Evolutionary conservation across 176 grass and related monocot species (phyloP).

Genomic region (Eragrostis nindensis): DNA sequence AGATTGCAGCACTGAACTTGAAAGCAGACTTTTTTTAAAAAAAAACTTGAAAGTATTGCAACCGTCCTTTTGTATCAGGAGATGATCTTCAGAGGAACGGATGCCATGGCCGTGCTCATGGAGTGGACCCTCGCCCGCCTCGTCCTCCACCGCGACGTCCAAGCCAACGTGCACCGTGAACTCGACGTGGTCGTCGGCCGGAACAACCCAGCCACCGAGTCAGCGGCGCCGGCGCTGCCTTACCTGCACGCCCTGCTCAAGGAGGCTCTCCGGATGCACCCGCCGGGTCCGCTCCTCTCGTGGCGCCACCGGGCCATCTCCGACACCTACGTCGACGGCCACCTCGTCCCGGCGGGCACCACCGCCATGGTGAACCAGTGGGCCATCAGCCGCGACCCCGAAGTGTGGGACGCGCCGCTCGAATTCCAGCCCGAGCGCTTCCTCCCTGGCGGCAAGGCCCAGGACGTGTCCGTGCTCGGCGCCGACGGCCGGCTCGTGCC

Average conservation of each 20-base stretch:
- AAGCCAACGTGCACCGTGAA: constrained; percentile 62
- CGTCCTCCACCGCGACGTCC: constrained; percentile 71
- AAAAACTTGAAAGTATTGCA: background rate
- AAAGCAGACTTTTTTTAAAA: too few relatives aligned
- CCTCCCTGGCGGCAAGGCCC: constrained; percentile 45
- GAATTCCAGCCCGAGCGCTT: constrained; percentile 74
- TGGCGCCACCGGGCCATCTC: constrained; percentile 67
- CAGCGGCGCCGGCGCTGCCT: constrained; percentile 46
- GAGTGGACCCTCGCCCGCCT: constrained; percentile 78
- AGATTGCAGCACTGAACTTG: background rate
- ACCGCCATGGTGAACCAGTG: constrained; percentile 91
- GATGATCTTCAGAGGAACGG: constrained; percentile 92
- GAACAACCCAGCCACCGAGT: constrained; percentile 26
- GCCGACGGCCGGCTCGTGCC: constrained; percentile 73
- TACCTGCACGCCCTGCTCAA: constrained; percentile 84
- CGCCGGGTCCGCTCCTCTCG: constrained; percentile 74
- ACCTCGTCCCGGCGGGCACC: constrained; percentile 67
- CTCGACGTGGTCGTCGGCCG: constrained; percentile 65
- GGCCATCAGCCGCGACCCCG: constrained; percentile 73
- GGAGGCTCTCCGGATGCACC: constrained; percentile 79
- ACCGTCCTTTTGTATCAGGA: constrained; percentile 48
- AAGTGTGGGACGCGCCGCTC: constrained; percentile 61
- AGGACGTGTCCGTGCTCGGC: constrained; percentile 62
- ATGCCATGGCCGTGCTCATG: constrained; percentile 85
- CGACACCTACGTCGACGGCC: constrained; percentile 70